Evolutionary conservation across 805 yeast genomes (phyloP), one percentile per base, ranked within the genome.

Genomic region (Lipomyces japonicus): DNA sequence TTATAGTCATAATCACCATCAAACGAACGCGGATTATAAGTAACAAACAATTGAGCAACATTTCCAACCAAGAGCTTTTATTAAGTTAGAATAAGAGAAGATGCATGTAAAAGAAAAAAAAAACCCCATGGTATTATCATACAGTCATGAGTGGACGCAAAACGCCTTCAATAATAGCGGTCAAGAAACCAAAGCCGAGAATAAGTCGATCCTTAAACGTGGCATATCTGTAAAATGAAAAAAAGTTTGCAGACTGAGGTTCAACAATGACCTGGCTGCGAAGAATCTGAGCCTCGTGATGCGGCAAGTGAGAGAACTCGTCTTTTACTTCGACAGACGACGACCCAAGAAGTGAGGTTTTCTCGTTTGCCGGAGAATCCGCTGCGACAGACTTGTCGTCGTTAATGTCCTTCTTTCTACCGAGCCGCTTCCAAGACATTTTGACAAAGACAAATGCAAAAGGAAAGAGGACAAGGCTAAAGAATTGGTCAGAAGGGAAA

Each of bases 101-200:
- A n/a, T n/a, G n/a, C n/a, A n/a, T n/a, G n/a, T n/a, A n/a, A n/a
- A n/a, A n/a, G n/a, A n/a, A n/a, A n/a, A n/a, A n/a, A n/a, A n/a
- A n/a, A n/a, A n/a, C n/a, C n/a, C n/a, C n/a, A n/a, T 36, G 24
- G 40, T 36, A n/a, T 78, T 6, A n/a, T n/a, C n/a, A n/a, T 5
- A 51, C 42, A 3, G 53, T 50, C 53, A 50, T 44, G n/a, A 50
- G 40, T 14, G 75, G 75, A 46, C 71, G 51, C 4, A 68, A 68
- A 7, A 67, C 71, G 16, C 75, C 75, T 7, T 68, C 66, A 5
- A 64, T 63, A 6, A 67, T 60, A 1, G 75, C 60, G 45, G 63
- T 59, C 25, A 63, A 46, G n/a, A 62, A 52, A 14, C 48, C 47
- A 16, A 52, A 24, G 32, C 28, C 14, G 18, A 49, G 47, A 4